Evolutionary conservation across 257 asterid genomes (phyloP).

Genomic region (Plectranthus barbatus): DNA sequence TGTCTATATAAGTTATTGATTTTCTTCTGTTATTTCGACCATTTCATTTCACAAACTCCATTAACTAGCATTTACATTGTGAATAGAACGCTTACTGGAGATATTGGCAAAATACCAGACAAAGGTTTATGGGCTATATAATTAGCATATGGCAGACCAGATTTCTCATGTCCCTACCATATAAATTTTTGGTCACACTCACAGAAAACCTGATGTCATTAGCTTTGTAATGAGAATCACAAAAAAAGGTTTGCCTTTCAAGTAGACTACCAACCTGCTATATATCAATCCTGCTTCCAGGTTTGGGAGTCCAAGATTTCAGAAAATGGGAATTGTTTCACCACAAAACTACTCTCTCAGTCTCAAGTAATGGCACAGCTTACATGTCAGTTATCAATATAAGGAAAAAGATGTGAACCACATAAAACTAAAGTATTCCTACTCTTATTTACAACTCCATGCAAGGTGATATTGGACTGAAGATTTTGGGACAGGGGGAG

Average conservation of each 20-base stretch:
- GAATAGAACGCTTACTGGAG: not conserved
- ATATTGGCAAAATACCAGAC: not conserved
- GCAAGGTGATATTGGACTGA: no score
- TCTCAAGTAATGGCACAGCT: not conserved
- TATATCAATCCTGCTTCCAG: not conserved
- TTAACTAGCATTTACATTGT: not conserved
- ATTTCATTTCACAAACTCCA: not conserved
- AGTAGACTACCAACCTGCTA: not conserved
- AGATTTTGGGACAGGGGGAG: no score
- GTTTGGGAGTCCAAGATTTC: not conserved
- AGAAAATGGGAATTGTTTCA: not conserved
- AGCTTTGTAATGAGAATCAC: not conserved
- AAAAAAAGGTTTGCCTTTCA: not conserved
- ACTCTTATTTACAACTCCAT: not conserved
- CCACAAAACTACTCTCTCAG: not conserved
- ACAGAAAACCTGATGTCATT: not conserved
- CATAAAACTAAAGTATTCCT: not conserved
- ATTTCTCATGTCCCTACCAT: not conserved
- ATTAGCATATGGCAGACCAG: not conserved
- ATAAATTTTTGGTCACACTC: not conserved
- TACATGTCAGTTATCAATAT: not conserved
- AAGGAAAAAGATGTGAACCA: not conserved
- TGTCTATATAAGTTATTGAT: not conserved
- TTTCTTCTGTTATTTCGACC: not conserved
- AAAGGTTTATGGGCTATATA: not conserved